Base-by-base conservation (phyloP, 352 stramenopile species). In the Globisporangium cederbergense region DNA sequence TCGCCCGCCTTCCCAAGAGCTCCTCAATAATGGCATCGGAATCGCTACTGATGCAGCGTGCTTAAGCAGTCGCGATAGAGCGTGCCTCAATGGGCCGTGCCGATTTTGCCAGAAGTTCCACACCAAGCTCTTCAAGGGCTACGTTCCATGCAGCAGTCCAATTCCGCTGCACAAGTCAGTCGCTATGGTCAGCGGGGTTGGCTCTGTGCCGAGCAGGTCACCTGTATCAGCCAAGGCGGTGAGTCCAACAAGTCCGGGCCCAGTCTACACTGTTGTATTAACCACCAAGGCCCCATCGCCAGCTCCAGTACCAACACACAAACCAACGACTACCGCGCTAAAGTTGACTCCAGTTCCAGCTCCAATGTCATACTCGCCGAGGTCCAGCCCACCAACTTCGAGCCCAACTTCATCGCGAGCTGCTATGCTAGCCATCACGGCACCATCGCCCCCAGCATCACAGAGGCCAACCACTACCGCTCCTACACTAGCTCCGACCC, bases 21-120 rank as follows among this genome's bases (percentile, higher is more conserved):
- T 65, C 3, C 28, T 11, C 1, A 49, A 54, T n/a, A 30, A n/a
- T 8, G 58, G 58, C 22, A 25, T 57, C 16, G 46, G 47, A n/a
- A 64, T 64, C 45, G 16, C 46, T 20, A 18, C 25, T 4, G 45
- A 54, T 13, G 16, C 10, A 5, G 20, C 58, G n/a, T 63, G 42
- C 4, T 2, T 25, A 0, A 56, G 30, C 11, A 38, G 20, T n/a
- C 4, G n/a, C 18, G 5, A 32, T 18, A 47, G 22, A 14, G 8
- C 30, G 2, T 63, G 58, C 45, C 45, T 63, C 28, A 36, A 56
- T 34, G 47, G 16, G 6, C 28, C 30, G 2, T 63, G 58, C 14
- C 58, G 58, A 0, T 25, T 63, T 1, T 63, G 58, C 45, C 58
- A 57, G 58, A 20, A 56, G 16, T 57, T 40, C 34, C 45, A 10